A percentile compares a stretch with the other conserved stretches of the same genome.
These are phyloP conservation scores for Apophysomyces ossiformis DNA, from an alignment of 371 early-diverging fungal species.

Conservation along the genomic window DNA sequence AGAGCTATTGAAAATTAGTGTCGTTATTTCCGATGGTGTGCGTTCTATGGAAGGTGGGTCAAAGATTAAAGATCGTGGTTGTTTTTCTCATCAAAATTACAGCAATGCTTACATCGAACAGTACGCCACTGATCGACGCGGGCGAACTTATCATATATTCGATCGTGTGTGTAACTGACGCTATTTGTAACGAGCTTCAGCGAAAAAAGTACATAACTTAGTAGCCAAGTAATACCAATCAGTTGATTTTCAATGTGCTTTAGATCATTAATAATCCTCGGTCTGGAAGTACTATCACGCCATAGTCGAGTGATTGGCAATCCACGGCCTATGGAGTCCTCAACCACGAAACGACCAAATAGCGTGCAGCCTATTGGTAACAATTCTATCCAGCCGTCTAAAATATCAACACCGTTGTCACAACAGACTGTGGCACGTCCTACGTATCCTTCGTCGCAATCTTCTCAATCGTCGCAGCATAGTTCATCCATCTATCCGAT, in stretches of 20 bases:
- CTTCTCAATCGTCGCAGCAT: background rate
- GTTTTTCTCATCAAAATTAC: background rate
- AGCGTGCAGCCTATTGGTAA: too few species aligned
- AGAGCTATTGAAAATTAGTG: background rate
- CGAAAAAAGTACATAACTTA: background rate
- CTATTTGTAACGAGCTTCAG: constrained; percentile 1
- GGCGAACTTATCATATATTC: background rate
- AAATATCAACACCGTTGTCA: background rate
- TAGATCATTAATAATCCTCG: background rate
- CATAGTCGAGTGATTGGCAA: background rate
- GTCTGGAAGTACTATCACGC: constrained; percentile 1
- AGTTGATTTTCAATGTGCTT: background rate
- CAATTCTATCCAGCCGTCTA: too few species aligned
- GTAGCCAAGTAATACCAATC: background rate
- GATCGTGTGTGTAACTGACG: background rate
- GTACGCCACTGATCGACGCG: background rate
- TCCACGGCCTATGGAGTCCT: background rate
- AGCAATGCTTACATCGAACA: constrained; percentile 5
- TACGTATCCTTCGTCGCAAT: background rate
- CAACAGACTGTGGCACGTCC: background rate
- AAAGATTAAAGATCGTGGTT: background rate
- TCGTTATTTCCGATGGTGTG: background rate
- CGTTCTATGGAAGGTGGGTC: background rate
- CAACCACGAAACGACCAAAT: background rate
- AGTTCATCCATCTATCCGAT: background rate